Evolutionary conservation across 768 basidiomycete species (phyloP).

Genomic region (Tylopilus cervinicoccineus): DNA sequence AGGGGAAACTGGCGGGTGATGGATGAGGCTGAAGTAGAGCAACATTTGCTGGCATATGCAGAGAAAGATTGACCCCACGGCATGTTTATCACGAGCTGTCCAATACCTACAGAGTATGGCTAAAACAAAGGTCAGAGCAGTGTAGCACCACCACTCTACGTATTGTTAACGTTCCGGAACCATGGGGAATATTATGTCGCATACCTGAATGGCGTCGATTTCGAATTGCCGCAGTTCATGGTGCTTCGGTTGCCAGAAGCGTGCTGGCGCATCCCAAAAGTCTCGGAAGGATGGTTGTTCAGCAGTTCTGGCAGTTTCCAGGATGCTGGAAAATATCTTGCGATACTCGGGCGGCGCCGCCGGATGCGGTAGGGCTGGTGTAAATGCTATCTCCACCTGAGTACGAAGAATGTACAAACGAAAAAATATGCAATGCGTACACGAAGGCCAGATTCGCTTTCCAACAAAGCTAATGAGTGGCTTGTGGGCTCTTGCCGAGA

Average conservation of each 20-base stretch:
- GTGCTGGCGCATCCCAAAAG: constrained; percentile 67
- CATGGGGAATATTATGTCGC: constrained; percentile 21
- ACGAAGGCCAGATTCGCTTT: constrained; percentile 47
- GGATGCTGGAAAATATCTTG: constrained; percentile 44
- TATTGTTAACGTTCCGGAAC: background rate
- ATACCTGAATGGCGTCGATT: constrained; percentile 64
- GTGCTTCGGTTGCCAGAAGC: constrained; percentile 50
- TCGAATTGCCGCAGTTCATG: constrained; percentile 51
- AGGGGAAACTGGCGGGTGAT: constrained; percentile 78
- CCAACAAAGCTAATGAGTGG: constrained; percentile 65
- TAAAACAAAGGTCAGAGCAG: constrained; percentile 27
- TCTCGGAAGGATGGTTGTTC: constrained; percentile 33
- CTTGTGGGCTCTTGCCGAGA: constrained; percentile 44
- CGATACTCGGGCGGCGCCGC: constrained; percentile 61
- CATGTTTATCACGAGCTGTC: constrained; percentile 2
- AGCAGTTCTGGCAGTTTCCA: constrained; percentile 14
- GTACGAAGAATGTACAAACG: background rate
- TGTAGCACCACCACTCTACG: constrained; percentile 65
- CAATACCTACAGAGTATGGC: background rate
- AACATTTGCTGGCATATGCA: constrained; percentile 78
- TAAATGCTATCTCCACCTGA: constrained; percentile 31
- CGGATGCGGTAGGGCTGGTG: constrained; percentile 55
- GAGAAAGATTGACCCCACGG: constrained; percentile 69
- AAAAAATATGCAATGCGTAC: constrained; percentile 32
- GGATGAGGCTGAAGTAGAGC: constrained; percentile 72